Evolutionary conservation across 169 alveolate species (phyloP).

Genomic region (Eimeria zaria): DNA sequence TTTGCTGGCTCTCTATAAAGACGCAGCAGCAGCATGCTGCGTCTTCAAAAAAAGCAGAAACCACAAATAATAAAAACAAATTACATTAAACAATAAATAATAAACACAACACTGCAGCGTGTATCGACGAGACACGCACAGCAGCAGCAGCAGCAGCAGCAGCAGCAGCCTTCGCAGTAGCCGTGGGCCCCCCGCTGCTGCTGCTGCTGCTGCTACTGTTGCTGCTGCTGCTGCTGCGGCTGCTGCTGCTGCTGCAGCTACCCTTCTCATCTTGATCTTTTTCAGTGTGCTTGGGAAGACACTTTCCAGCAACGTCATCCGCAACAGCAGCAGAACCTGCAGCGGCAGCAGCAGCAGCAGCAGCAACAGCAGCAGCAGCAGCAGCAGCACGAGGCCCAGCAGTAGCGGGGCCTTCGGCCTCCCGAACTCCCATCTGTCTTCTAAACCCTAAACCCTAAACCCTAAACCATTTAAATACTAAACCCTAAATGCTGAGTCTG

Average conservation of each 20-base stretch:
- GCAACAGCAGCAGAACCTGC: not conserved
- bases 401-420: not conserved
- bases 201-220: too few relatives aligned
- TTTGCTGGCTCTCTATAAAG: too few relatives aligned
- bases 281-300: not conserved
- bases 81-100: too few relatives aligned
- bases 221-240: too few relatives aligned
- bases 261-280: not conserved
- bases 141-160: not conserved
- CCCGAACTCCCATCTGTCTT: not conserved
- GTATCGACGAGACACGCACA: too few relatives aligned
- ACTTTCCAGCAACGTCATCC: too few relatives aligned
- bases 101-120: too few relatives aligned
- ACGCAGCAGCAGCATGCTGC: too few relatives aligned
- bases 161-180: not conserved
- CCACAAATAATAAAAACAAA: too few relatives aligned
- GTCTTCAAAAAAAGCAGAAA: too few relatives aligned
- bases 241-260: not conserved
- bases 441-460: not conserved
- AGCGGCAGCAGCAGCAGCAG: not conserved
- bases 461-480: not conserved
- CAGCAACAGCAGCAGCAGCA: not conserved
- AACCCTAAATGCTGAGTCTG: not conserved
- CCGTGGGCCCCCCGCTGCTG: not conserved
- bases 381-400: conserved; percentile 8